A percentile compares a stretch with the other conserved stretches of the same genome.
phyloP scores from a whole-genome alignment of 1,284 basidiomycete species.

The Rugosomyces carneus region DNA sequence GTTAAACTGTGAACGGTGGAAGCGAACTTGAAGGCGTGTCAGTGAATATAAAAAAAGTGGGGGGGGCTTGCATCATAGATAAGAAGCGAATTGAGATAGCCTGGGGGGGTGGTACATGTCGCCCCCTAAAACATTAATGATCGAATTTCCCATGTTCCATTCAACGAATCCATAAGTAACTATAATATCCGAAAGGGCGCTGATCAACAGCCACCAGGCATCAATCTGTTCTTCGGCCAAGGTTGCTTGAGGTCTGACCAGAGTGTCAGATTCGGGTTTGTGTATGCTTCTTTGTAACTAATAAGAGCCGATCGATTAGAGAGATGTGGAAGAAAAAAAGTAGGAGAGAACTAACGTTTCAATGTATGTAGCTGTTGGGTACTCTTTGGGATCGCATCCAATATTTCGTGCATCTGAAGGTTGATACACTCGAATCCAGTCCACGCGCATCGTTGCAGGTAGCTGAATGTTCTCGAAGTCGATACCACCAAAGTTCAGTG shows the following conservation, averaged over 20 bases:
- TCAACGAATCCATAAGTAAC: background rate
- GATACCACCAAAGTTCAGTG: constrained; percentile 60
- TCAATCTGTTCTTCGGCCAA: constrained; percentile 34
- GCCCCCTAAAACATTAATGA: background rate
- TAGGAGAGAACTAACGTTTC: constrained; percentile 36
- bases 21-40: background rate
- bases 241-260: constrained; percentile 36
- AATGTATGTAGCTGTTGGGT: constrained; percentile 73
- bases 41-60: background rate
- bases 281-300: constrained; percentile 44
- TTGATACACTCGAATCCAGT: constrained; percentile 84
- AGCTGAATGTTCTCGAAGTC: constrained; percentile 58
- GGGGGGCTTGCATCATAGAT: background rate
- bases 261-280: constrained; percentile 46
- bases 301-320: constrained; percentile 1
- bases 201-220: constrained; percentile 18
- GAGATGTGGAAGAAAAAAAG: background rate
- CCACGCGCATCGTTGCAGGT: constrained; percentile 66
- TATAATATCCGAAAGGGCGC: background rate
- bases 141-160: background rate
- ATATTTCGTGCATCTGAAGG: constrained; percentile 60
- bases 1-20: background rate
- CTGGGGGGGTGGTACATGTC: background rate
- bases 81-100: background rate
- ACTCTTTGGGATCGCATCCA: constrained; percentile 76